Percentiles rank a stretch among this genome's conserved stretches.
Conservation (phyloP, 306 rosid species). For the Begonia peltatifolia region DNA sequence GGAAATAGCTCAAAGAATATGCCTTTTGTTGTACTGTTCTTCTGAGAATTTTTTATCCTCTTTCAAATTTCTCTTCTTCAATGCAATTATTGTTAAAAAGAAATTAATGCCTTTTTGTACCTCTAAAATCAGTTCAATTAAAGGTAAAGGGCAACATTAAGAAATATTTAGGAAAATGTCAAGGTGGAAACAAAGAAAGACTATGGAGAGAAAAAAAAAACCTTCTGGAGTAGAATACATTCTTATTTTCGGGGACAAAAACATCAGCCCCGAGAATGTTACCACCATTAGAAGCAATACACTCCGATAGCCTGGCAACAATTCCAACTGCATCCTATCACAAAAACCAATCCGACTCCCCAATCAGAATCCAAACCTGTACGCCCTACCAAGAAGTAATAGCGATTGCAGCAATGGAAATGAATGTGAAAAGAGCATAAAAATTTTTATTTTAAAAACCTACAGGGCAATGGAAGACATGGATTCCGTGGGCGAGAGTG, state of each 20-base stretch:
- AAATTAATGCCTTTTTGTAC: too few species aligned
- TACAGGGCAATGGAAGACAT: slow-evolving; percentile 80
- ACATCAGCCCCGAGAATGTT: slow-evolving; percentile 81
- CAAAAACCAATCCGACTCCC: slow-evolving; percentile 21
- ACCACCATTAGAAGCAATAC: slow-evolving; percentile 81
- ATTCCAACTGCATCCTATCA: slow-evolving; percentile 86
- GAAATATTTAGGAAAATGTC: too few species aligned
- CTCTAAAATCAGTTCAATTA: too few species aligned
- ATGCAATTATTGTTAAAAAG: too few species aligned
- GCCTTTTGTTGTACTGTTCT: too few species aligned
- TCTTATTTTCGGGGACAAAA: slow-evolving; percentile 79
- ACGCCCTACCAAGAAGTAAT: neutral
- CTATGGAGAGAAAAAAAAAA: slow-evolving; percentile 5
- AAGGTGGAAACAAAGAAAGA: too few species aligned
- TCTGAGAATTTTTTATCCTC: too few species aligned
- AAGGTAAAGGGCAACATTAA: too few species aligned
- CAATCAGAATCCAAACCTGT: slow-evolving; percentile 9
- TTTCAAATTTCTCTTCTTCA: too few species aligned
- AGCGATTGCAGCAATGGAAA: neutral
- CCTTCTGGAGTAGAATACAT: slow-evolving; percentile 86
- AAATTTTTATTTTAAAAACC: slow-evolving; percentile 1
- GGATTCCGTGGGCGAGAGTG: slow-evolving; percentile 61
- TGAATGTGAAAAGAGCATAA: neutral
- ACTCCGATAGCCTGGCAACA: slow-evolving; percentile 85
- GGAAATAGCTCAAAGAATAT: too few species aligned